These are phyloP conservation scores for Penicillium daleae DNA, from an alignment of 495 filamentous ascomycete genomes.

Conservation along the genomic window DNA sequence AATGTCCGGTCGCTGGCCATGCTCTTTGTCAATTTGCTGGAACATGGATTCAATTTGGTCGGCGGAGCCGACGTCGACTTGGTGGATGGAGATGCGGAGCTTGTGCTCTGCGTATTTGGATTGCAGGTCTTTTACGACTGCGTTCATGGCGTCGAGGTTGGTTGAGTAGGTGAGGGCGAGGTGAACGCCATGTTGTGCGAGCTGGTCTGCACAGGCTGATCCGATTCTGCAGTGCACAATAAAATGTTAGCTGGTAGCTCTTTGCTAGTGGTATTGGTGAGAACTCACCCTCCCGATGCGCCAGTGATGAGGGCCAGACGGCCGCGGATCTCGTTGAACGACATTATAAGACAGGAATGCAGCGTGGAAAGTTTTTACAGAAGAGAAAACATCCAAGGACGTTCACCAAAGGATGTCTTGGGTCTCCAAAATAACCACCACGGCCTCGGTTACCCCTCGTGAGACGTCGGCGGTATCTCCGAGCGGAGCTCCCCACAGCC, in stretches of 20 bases:
- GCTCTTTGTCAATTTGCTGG: conserved; percentile 51
- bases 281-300: conserved; percentile 64
- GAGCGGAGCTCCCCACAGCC: conserved; percentile 25
- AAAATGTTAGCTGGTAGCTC: conserved; percentile 8
- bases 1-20: conserved; percentile 63
- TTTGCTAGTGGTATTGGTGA: neutral
- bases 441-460: conserved; percentile 32
- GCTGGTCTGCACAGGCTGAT: conserved; percentile 59
- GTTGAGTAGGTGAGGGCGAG: conserved; percentile 66
- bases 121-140: conserved; percentile 46
- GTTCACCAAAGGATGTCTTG: conserved; percentile 6
- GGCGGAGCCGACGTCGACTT: conserved; percentile 58
- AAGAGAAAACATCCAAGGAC: neutral
- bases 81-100: conserved; percentile 57
- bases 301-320: conserved; percentile 67
- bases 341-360: conserved; percentile 22
- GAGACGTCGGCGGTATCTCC: conserved; percentile 27
- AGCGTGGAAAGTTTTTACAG: neutral
- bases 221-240: conserved; percentile 53
- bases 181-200: conserved; percentile 55
- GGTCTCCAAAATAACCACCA: conserved; percentile 5
- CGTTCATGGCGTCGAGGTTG: conserved; percentile 50
- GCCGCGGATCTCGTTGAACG: conserved; percentile 57
- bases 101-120: conserved; percentile 31
- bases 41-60: conserved; percentile 57